Base-by-base conservation (phyloP, 805 yeast genomes). In the Wickerhamomyces bisporus region DNA sequence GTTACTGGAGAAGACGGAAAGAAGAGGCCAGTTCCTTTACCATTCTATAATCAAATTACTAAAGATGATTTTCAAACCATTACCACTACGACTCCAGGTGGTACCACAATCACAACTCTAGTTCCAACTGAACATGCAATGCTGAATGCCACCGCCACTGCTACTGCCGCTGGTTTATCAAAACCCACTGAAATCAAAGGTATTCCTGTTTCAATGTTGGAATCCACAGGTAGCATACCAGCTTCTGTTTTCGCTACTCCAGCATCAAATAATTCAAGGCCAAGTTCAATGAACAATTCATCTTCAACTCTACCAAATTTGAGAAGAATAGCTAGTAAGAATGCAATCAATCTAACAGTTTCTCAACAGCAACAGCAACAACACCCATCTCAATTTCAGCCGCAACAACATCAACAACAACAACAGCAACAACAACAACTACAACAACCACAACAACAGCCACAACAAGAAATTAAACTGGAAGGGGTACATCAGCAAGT, bases 41-140 rank as follows among this genome's bases (percentile, higher is more conserved):
- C 97, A 8, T 83, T 88, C 53, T 88, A 87, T 61, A 86, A 85
- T 54, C 96, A 88, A 58, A 88, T 88, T 53, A 83, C 89, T 23
- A 81, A 79, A 50, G 96, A 88, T 57, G 91, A 86, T 57, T 88
- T 86, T 64, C 82, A 81, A 35, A 81, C 96, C 0, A 77, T 84
- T 23, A 81, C 88, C 1, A 79, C 86, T 2, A 88, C 95, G 0
- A 83, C 95, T 0, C 95, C 96, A 2, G 86, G 86, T 48, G 97
- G 97, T 39, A 88, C 96, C 0, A 86, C 96, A 0, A 73, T 87
- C 17, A 88, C 96, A 1, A 87, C 89, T 0, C 70, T 88, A 47
- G 89, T 86, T 1, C 96, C 96, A 3, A 86, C 95, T 0, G 83
- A 82, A 53, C 77, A 75, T 43, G 93, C 94, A 0, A 69, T 85